Base-by-base conservation (phyloP, 2,329 filamentous ascomycete species). In the Daldinia eschscholtzii region DNA sequence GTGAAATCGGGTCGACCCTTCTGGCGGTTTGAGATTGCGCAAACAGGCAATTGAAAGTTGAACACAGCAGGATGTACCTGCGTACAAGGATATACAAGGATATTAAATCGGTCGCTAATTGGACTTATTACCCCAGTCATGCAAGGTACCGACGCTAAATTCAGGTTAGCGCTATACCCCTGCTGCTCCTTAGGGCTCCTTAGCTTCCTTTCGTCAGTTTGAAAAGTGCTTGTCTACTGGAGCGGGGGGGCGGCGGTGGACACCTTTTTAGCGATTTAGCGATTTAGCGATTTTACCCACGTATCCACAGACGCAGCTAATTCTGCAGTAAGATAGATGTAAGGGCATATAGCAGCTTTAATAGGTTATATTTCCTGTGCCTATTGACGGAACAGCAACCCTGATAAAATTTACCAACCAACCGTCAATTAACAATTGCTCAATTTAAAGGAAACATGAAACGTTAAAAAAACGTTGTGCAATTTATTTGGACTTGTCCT, bases 101-200 rank as follows among this genome's bases (percentile, higher is more conserved):
- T 37, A 13, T 37, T 18, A 37, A 39, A 6, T 55, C 52, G 33
- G 33, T 10, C 18, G 1, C 52, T 72, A 56, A 72, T 72, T 71
- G 68, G 70, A 41, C 12, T 3, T 12, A 42, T 23, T 39, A 48
- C 52, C 61, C 63, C 61, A 39, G 60, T 60, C 57, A 71, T 72
- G 70, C 62, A 72, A 72, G 70, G 70, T 71, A 72, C 69, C 58
- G 59, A 28, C 46, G 18, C 70, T 67, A 65, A 48, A 64, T 53
- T 55, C 58, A 64, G 70, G 26, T 68, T 71, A 72, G 68, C 68
- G 65, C 68, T 59, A 28, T n/a, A 48, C 46, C 61, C 63, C 48
- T 64, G 55, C 61, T n/a, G 64, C 42, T 61, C 64, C 66, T 62
- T 66, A 6, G 13, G 18, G 18, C n/a, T 33, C 28, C 23, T 28